phyloP scores from a whole-genome alignment of 2,329 filamentous ascomycete species.

The Xylaria sp. region DNA sequence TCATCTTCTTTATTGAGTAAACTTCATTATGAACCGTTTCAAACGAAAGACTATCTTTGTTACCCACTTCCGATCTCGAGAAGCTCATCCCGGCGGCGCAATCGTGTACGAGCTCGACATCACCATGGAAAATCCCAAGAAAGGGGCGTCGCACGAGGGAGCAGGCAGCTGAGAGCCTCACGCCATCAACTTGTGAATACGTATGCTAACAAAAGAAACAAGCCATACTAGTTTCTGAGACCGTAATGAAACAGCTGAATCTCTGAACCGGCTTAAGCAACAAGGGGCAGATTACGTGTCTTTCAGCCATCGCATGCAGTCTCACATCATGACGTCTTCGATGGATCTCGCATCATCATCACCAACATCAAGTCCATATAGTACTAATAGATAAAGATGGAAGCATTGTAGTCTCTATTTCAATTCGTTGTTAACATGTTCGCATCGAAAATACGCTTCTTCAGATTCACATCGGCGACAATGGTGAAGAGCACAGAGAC shows the following conservation, averaged over 20 bases:
- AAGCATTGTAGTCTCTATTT: no score
- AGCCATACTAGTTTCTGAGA: neutral
- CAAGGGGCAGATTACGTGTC: neutral
- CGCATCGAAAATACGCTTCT: neutral
- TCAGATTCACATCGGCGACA: slow-evolving; percentile 4
- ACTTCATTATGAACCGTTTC: no score
- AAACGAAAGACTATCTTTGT: no score
- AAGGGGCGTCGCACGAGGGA: neutral
- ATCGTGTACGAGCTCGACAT: no score
- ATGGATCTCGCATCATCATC: neutral
- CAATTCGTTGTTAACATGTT: neutral
- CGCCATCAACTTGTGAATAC: neutral
- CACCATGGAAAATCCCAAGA: neutral
- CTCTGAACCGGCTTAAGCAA: neutral
- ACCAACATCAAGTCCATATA: neutral
- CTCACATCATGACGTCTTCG: neutral
- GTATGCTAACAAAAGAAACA: neutral
- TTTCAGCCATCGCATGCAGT: neutral
- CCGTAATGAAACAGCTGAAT: neutral
- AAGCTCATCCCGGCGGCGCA: no score
- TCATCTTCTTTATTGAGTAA: no score
- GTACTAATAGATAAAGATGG: no score
- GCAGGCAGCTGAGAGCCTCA: neutral
- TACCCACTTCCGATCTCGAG: no score
- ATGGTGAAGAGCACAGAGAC: slow-evolving; percentile 28